Conservation (phyloP, 1,284 basidiomycete genomes). For the Ganoderma sinense region DNA sequence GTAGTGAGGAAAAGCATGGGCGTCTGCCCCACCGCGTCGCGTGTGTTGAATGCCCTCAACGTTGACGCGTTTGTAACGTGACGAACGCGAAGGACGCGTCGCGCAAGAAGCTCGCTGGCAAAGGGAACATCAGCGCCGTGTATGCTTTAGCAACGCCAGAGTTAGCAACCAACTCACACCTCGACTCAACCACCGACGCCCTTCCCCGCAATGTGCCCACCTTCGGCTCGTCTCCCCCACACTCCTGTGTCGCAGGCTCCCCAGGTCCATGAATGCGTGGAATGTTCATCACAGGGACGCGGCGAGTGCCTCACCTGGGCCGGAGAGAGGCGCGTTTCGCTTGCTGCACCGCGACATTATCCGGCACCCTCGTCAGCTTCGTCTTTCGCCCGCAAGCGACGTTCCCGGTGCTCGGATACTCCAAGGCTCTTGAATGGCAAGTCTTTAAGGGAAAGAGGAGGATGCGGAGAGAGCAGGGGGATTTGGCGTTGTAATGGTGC, state of each 20-base stretch:
- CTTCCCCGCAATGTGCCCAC: not conserved
- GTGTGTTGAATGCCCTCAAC: not conserved
- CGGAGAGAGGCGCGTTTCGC: not conserved
- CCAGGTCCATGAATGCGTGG: not conserved
- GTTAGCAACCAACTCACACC: not conserved
- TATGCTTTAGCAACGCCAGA: not conserved
- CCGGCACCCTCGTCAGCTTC: not conserved
- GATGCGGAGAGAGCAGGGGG: not conserved
- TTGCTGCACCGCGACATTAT: not conserved
- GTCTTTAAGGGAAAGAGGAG: not conserved
- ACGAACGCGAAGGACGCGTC: constrained; percentile 2
- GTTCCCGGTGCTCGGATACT: not conserved
- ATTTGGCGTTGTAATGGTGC: not conserved
- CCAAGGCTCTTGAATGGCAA: not conserved
- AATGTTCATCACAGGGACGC: not conserved
- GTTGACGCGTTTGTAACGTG: not conserved
- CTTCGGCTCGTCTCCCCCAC: not conserved
- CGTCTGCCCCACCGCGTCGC: not conserved
- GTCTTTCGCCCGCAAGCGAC: not conserved
- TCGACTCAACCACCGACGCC: not conserved
- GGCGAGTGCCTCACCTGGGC: not conserved
- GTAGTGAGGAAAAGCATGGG: not conserved
- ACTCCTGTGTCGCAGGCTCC: not conserved
- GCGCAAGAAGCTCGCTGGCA: not conserved
- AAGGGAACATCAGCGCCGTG: not conserved